Percentiles rank a stretch among this genome's conserved stretches.
Conservation (phyloP, 768 basidiomycete genomes). For the Rhizopogon sp. region DNA sequence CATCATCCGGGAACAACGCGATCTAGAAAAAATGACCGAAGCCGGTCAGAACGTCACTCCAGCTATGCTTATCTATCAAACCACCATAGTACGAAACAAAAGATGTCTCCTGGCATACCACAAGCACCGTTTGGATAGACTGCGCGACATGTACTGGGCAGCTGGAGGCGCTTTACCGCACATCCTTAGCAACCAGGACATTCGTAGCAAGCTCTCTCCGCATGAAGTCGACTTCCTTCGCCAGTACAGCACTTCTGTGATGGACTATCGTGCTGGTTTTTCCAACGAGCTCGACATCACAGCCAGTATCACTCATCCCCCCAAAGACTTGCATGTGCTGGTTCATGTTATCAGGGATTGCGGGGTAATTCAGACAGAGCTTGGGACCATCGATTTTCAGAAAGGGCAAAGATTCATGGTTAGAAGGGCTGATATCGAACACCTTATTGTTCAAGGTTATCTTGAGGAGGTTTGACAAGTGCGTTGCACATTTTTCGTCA, state of each 20-base stretch:
- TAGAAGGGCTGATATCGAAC: conserved; percentile 84
- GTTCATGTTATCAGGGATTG: conserved; percentile 87
- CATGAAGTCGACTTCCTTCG: conserved; percentile 83
- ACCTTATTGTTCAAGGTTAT: conserved; percentile 90
- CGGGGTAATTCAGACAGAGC: conserved; percentile 88
- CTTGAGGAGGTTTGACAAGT: conserved; percentile 69
- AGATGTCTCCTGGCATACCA: conserved; percentile 96
- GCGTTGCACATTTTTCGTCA: conserved; percentile 3
- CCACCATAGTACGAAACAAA: conserved; percentile 88
- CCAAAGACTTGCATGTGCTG: conserved; percentile 84
- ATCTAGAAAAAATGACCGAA: conserved; percentile 61
- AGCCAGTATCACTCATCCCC: conserved; percentile 75
- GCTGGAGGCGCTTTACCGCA: conserved; percentile 84
- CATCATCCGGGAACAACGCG: conserved; percentile 87
- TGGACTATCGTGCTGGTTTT: conserved; percentile 82
- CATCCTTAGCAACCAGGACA: conserved; percentile 62
- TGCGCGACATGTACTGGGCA: conserved; percentile 87
- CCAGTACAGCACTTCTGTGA: conserved; percentile 72
- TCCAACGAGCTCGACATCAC: conserved; percentile 85
- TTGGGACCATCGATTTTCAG: conserved; percentile 85
- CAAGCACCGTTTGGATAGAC: conserved; percentile 74
- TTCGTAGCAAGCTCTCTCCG: conserved; percentile 70
- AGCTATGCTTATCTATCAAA: conserved; percentile 79
- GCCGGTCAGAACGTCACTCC: conserved; percentile 43
- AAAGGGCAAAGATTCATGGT: conserved; percentile 91